Percentiles rank a stretch among this genome's conserved stretches.
Conservation (phyloP, 1,284 basidiomycete genomes). For the Leccinum pachyderme region DNA sequence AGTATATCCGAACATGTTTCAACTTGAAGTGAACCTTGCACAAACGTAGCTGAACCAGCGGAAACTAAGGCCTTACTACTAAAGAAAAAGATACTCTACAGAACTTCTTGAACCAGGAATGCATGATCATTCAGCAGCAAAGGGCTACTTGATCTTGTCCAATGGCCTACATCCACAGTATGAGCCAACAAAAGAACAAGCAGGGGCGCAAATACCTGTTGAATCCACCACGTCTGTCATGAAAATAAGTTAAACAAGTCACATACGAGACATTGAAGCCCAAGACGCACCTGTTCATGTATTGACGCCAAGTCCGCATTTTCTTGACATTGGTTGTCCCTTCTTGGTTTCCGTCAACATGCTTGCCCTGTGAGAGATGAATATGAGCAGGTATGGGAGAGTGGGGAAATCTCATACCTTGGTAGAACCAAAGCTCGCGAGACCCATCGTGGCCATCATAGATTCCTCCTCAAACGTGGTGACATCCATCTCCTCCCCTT, state of each 20-base stretch:
- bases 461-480: conserved; percentile 70
- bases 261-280: neutral
- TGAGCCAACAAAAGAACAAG: conserved; percentile 13
- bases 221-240: conserved; percentile 80
- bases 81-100: neutral
- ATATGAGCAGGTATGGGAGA: neutral
- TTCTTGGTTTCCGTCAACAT: conserved; percentile 79
- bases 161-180: conserved; percentile 47
- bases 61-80: neutral
- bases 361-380: conserved; percentile 59
- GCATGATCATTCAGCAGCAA: neutral
- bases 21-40: neutral
- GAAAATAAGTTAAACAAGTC: conserved; percentile 10
- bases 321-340: conserved; percentile 80
- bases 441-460: conserved; percentile 92
- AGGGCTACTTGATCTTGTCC: conserved; percentile 62
- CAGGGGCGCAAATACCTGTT: conserved; percentile 60
- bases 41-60: neutral
- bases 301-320: conserved; percentile 92
- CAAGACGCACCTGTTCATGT: conserved; percentile 79
- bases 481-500: conserved; percentile 68
- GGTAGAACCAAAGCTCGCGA: conserved; percentile 85
- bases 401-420: conserved; percentile 56
- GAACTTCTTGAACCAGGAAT: neutral
- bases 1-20: neutral